phyloP scores from a whole-genome alignment of 2,329 filamentous ascomycete genomes.

The Diaporthe eres region DNA sequence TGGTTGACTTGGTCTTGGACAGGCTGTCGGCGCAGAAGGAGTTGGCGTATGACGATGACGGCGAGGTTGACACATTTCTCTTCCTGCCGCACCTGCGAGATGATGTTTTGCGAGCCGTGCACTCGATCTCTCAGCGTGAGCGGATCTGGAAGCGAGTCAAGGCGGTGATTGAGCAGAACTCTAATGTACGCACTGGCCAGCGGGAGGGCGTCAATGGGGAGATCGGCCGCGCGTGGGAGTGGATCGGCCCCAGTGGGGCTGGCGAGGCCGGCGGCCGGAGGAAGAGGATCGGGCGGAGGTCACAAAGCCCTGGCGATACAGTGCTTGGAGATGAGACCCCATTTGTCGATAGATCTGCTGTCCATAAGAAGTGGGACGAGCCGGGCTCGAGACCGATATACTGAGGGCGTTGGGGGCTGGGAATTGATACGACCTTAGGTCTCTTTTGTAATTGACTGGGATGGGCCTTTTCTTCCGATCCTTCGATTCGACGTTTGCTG shows the following conservation, averaged over 20 bases:
- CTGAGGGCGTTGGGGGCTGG: conserved; percentile 43
- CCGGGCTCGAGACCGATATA: conserved; percentile 52
- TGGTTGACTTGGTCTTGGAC: conserved; percentile 88
- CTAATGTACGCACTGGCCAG: conserved; percentile 85
- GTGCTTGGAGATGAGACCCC: conserved; percentile 35
- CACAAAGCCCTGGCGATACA: conserved; percentile 58
- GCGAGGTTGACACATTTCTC: conserved; percentile 85
- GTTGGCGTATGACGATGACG: conserved; percentile 76
- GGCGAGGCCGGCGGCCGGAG: conserved; percentile 56
- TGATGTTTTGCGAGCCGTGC: conserved; percentile 87
- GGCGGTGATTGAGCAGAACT: conserved; percentile 91
- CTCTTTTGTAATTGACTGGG: conserved; percentile 46
- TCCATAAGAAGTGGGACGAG: conserved; percentile 57
- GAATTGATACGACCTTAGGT: conserved; percentile 4
- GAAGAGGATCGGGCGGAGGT: conserved; percentile 67
- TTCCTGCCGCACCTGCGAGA: conserved; percentile 92
- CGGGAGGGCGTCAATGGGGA: conserved; percentile 77
- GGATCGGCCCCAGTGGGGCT: conserved; percentile 72
- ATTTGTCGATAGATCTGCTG: conserved; percentile 48
- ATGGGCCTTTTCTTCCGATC: conserved; percentile 42
- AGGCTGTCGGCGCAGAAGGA: conserved; percentile 87
- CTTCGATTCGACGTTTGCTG: not conserved
- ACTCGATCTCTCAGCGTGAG: conserved; percentile 82
- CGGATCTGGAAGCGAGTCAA: conserved; percentile 87
- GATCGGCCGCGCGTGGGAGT: conserved; percentile 77